These are phyloP conservation scores for Babesia ovis DNA, from an alignment of 169 alveolate species.

Conservation along the genomic window DNA sequence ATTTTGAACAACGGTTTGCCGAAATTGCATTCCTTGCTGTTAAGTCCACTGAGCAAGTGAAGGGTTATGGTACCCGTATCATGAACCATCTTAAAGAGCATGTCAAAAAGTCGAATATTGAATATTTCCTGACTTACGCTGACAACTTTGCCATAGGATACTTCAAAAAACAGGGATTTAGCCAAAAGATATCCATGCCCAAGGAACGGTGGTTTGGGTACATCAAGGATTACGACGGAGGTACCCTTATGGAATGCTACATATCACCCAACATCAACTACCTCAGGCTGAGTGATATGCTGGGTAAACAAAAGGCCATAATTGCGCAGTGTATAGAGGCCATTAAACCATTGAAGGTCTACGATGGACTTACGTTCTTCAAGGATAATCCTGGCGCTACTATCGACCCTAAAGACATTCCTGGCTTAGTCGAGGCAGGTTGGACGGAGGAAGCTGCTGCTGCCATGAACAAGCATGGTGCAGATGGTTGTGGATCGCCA, in stretches of 20 bases:
- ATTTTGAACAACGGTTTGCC: constrained; percentile 91
- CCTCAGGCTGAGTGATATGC: constrained; percentile 86
- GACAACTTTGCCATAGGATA: constrained; percentile 98
- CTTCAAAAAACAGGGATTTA: constrained; percentile 96
- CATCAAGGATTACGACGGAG: constrained; percentile 98
- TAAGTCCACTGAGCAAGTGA: constrained; percentile 94
- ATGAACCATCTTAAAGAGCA: constrained; percentile 97
- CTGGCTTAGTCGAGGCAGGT: constrained; percentile 92
- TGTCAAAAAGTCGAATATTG: constrained; percentile 89
- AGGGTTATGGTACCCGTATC: constrained; percentile 97
- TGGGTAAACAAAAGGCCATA: constrained; percentile 89
- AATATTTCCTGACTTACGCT: constrained; percentile 94
- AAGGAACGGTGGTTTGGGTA: constrained; percentile 95
- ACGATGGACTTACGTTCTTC: constrained; percentile 84
- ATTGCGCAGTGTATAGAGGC: constrained; percentile 82
- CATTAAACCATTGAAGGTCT: constrained; percentile 78
- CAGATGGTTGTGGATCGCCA: neutral
- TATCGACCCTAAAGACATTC: constrained; percentile 81
- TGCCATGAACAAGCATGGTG: constrained; percentile 16
- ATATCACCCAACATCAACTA: constrained; percentile 92
- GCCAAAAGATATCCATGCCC: constrained; percentile 93
- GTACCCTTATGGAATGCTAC: constrained; percentile 98
- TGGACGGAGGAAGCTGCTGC: constrained; percentile 80
- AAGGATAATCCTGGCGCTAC: constrained; percentile 37
- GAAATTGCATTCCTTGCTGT: constrained; percentile 99